Conservation (phyloP, 2,329 filamentous ascomycete genomes). For the Penicillium freii region DNA sequence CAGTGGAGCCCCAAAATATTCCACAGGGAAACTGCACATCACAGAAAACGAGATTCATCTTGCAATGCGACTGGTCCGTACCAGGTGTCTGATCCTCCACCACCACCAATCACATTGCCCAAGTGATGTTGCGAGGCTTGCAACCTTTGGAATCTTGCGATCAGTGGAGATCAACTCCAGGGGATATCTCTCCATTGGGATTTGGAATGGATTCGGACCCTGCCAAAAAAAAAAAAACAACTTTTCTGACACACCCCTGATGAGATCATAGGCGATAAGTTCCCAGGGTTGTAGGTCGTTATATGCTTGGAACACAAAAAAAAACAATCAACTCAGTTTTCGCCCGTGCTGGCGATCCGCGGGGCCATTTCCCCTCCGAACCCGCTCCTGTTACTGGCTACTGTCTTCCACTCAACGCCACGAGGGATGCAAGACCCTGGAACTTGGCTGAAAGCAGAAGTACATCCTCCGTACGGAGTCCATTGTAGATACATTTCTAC, state of each 20-base stretch:
- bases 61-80: constrained; percentile 11
- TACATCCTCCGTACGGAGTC: not conserved
- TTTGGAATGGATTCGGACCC: not conserved
- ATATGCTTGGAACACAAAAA: not conserved
- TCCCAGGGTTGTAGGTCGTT: no score
- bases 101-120: constrained; percentile 3
- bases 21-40: constrained; percentile 3
- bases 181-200: not conserved
- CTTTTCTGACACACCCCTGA: not conserved
- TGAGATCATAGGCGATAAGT: not conserved
- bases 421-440: not conserved
- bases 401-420: not conserved
- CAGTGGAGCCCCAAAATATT: not conserved
- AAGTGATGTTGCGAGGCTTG: not conserved
- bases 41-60: not conserved
- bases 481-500: not conserved
- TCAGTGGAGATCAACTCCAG: not conserved
- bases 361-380: constrained; percentile 1
- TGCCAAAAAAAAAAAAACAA: not conserved
- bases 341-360: constrained; percentile 7
- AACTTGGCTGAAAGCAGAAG: constrained; percentile 5
- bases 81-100: not conserved
- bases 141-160: not conserved
- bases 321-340: not conserved
- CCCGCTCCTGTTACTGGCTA: not conserved